Percentiles rank a stretch among this genome's conserved stretches.
phyloP scores from a whole-genome alignment of 768 basidiomycete genomes.

The Kwoniella sp. region DNA sequence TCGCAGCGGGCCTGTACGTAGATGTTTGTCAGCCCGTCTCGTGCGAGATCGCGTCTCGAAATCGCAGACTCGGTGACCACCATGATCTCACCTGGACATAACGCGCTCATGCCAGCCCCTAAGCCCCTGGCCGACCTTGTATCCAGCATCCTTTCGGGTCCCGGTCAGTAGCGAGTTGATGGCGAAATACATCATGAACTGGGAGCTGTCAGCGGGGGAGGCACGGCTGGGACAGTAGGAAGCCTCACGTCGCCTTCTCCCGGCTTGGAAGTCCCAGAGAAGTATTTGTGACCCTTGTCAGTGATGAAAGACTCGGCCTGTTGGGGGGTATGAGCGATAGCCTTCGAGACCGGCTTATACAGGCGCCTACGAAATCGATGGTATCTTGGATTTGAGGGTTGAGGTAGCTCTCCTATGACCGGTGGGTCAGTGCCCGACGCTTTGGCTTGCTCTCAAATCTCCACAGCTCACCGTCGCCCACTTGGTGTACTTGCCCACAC shows the following conservation, averaged over 20 bases:
- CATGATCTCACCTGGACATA: slow-evolving; percentile 27
- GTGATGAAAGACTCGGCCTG: slow-evolving; percentile 42
- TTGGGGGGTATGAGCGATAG: neutral
- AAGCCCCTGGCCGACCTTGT: slow-evolving; percentile 23
- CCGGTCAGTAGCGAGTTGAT: slow-evolving; percentile 34
- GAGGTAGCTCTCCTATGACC: slow-evolving; percentile 8
- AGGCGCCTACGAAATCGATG: slow-evolving; percentile 8
- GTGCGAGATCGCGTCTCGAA: neutral
- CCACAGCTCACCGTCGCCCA: slow-evolving; percentile 8
- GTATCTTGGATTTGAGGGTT: slow-evolving; percentile 14
- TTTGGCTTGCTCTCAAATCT: neutral
- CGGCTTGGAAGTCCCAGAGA: slow-evolving; percentile 36
- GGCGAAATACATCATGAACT: slow-evolving; percentile 48
- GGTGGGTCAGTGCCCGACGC: neutral
- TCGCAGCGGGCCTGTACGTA: slow-evolving; percentile 29
- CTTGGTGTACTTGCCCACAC: slow-evolving; percentile 3
- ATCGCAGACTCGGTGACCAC: neutral
- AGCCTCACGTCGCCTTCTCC: slow-evolving; percentile 42
- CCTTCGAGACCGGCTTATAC: neutral
- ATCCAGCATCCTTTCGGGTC: slow-evolving; percentile 20
- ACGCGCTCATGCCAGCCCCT: slow-evolving; percentile 37
- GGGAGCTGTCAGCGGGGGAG: too few species aligned
- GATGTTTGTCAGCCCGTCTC: neutral
- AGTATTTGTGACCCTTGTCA: slow-evolving; percentile 25
- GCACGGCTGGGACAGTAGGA: neutral